Percentiles rank a stretch among this genome's conserved stretches.
These are phyloP conservation scores for Magnaporthiopsis rhizophila DNA, from an alignment of 2,329 filamentous ascomycete species.

Conservation along the genomic window DNA sequence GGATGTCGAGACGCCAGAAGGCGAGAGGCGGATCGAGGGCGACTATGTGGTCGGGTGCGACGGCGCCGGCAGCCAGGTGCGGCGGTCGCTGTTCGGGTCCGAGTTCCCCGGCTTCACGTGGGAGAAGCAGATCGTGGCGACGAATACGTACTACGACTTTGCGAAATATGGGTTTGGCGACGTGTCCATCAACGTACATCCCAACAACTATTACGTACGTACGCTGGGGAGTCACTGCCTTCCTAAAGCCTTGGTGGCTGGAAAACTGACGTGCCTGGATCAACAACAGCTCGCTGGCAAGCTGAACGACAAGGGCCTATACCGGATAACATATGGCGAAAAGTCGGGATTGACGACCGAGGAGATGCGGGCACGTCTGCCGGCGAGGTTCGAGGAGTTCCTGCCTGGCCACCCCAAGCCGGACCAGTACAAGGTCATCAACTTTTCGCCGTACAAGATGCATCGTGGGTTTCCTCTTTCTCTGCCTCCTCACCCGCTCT, in stretches of 20 bases:
- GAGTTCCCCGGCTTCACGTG: conserved; percentile 53
- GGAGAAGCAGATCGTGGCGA: conserved; percentile 53
- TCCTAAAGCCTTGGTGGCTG: too few relatives aligned
- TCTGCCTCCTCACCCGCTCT: background rate
- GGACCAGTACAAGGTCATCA: conserved; percentile 46
- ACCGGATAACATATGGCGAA: conserved; percentile 58
- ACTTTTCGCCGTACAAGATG: conserved; percentile 52
- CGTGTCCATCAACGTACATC: conserved; percentile 54
- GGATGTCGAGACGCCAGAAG: conserved; percentile 30
- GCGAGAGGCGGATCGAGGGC: conserved; percentile 28
- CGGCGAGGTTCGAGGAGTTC: conserved; percentile 47
- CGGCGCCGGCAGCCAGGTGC: conserved; percentile 31
- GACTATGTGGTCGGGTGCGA: conserved; percentile 38
- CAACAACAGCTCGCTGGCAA: conserved; percentile 47
- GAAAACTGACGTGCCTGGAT: background rate
- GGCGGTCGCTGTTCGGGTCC: conserved; percentile 42
- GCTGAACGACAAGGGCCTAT: conserved; percentile 51
- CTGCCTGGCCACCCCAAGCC: conserved; percentile 53
- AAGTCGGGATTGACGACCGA: conserved; percentile 41
- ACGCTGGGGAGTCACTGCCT: too few relatives aligned
- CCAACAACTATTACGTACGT: conserved; percentile 39
- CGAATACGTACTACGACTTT: conserved; percentile 59
- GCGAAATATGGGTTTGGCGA: conserved; percentile 45
- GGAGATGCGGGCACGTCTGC: conserved; percentile 44
- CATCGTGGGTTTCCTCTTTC: conserved; percentile 29